Conservation (phyloP, 305 asterid genomes). For the Nicotiana rustica region DNA sequence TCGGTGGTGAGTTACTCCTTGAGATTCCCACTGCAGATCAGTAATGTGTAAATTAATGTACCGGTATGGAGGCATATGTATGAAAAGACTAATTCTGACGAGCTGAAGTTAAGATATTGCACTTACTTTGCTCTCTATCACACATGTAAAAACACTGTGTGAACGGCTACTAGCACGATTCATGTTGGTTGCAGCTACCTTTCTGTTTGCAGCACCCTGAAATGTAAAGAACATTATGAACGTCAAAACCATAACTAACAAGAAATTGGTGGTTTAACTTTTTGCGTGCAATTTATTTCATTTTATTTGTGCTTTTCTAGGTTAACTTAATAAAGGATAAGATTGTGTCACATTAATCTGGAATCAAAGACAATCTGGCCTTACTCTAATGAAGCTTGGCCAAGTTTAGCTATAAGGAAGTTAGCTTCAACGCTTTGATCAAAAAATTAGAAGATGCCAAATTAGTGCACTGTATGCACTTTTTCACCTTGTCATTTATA, state of each 20-base stretch:
- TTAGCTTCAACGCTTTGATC: neutral
- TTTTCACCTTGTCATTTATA: neutral
- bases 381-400: neutral
- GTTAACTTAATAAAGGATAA: neutral
- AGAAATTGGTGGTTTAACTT: neutral
- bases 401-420: conserved; percentile 22
- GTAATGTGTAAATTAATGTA: conserved; percentile 29
- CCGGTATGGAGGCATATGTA: conserved; percentile 36
- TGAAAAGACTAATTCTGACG: conserved; percentile 13
- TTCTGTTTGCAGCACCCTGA: conserved; percentile 96
- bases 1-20: conserved; percentile 90
- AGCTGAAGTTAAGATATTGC: conserved; percentile 17
- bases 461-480: neutral
- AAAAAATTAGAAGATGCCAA: conserved; percentile 16
- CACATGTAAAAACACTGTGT: conserved; percentile 95
- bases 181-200: conserved; percentile 99
- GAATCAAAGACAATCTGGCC: conserved; percentile 24
- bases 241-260: conserved; percentile 32
- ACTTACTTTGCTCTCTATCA: conserved; percentile 89
- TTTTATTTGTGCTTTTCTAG: conserved; percentile 18
- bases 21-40: conserved; percentile 77
- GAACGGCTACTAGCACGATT: conserved; percentile 98
- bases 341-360: conserved; percentile 8
- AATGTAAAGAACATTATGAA: conserved; percentile 28
- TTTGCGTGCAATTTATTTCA: neutral